Evolutionary conservation across 345 rosid genomes (phyloP), one percentile per base, ranked within the genome.

Genomic region (Bretschneidera sinensis): DNA sequence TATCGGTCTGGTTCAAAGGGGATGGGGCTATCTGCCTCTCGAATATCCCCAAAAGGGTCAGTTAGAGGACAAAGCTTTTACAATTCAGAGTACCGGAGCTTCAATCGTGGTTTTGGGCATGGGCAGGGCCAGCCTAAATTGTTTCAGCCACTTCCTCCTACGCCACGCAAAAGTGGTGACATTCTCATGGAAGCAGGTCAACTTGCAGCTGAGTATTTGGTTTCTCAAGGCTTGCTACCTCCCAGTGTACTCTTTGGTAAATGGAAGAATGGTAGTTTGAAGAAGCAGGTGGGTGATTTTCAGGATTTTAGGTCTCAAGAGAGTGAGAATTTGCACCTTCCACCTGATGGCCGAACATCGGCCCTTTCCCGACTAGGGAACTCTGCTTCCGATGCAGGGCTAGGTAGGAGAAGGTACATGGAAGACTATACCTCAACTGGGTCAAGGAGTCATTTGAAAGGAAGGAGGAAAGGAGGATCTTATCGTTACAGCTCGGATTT

Each of bases 171-270:
- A 71, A 55, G 63, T 35, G 16, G 50, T 47, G 87, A 80, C 33
- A 60, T 90, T 51, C 75, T 90, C 73, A 78, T 90, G 87, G 92
- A 90, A 75, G 97, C 97, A 5, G 99, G 99, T 39, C 85, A 86
- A 65, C 88, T 94, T 64, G 99, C 97, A 0, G 85, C 91, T 1
- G 97, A 94, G 78, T 90, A 90, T 67, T 81, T 94, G 73, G 96
- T 86, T 56, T 87, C 92, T 72, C 86, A 81, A 75, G 97, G 97
- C 31, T 62, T 81, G 51, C 55, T 88, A 39, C 80, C 95, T 15
- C 75, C 80, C 6, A 77, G 67, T 64, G 79, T 70, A 72, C 81
- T 90, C 34, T 71, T 85, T 17, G 74, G 75, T 22, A 85, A 85
- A 79, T 85, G 90, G 97, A 90, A 82, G 72, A 81, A 84, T 74